Evolutionary conservation across 208 protist species (phyloP).

Genomic region (Acanthamoeba lenticulata): DNA sequence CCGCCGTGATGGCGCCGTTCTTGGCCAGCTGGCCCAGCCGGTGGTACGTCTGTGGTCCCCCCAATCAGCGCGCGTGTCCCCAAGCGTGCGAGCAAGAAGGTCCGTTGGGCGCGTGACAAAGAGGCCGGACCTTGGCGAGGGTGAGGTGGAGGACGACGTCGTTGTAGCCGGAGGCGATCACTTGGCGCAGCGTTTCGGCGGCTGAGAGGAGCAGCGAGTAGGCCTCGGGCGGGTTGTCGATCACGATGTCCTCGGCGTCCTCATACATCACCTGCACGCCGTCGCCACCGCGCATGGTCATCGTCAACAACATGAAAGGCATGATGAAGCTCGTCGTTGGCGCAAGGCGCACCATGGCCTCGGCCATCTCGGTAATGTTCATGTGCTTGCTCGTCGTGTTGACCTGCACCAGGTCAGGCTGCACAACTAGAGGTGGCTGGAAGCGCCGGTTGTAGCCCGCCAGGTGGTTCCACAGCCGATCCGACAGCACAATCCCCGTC

Average conservation of each 20-base stretch:
- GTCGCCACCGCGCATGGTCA: neutral
- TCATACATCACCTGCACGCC: conserved; percentile 30
- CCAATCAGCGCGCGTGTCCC: neutral
- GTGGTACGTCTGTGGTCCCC: neutral
- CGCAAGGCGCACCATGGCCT: neutral
- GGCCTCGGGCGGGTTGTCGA: conserved; percentile 47
- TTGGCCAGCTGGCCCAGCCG: neutral
- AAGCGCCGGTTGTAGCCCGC: too few relatives aligned
- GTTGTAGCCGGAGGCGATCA: conserved; percentile 54
- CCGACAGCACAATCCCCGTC: too few relatives aligned
- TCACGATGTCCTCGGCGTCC: conserved; percentile 41
- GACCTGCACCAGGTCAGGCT: too few relatives aligned
- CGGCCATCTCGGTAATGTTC: conserved; percentile 50
- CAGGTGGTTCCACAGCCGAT: too few relatives aligned
- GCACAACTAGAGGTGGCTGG: too few relatives aligned
- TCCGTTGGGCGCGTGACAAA: neutral
- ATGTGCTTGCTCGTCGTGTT: conserved; percentile 54
- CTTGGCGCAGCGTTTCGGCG: neutral
- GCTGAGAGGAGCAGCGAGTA: conserved; percentile 13
- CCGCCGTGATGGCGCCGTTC: neutral
- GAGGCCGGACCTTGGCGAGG: neutral
- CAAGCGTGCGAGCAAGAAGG: neutral
- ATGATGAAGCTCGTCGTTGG: neutral
- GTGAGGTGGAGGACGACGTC: neutral
- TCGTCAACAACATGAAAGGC: neutral